Base-by-base conservation (phyloP, 2,329 filamentous ascomycete species). In the Beauveria sp. region DNA sequence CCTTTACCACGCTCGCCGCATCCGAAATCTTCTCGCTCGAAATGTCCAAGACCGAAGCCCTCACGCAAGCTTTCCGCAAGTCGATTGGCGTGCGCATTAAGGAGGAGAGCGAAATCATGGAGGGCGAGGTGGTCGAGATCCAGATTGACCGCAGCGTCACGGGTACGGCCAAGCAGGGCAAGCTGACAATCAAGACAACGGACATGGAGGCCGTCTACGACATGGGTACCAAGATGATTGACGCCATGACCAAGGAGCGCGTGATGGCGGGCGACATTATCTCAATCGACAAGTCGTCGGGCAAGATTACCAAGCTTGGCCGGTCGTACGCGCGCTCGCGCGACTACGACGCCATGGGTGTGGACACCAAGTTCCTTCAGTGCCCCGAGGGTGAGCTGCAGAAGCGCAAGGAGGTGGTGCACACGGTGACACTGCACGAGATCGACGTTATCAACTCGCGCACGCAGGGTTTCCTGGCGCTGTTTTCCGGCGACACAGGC, bases 151-250 rank as follows among this genome's bases (percentile, higher is more conserved):
- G 94, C 67, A 97, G 92, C 70, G 91, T 99, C 59, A 97, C 94
- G 16, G 94, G 94, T 54, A 91, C 90, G 67, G 96, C 94, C 70
- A 99, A 97, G 81, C 93, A 97, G 81, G 94, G 94, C 70, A 99
- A 99, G 77, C 87, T 99, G 66, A 99, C 94, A 22, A 96, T 99
- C 79, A 99, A 99, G 79, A 99, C 94, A 12, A 97, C 93, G 62
- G 94, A 99, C 75, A 99, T 99, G 94, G 94, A 99, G 77, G 96
- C 94, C 14, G 90, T 99, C 66, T 99, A 97, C 78, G 94, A 99
- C 71, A 97, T 99, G 92, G 94, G 94, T 66, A 93, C 90, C 67
- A 97, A 97, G 79, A 97, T 99, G 94, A 99, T 99, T 67, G 94
- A 99, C 72, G 92, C 92, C 66, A 97, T 99, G 92, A 97, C 92